These are phyloP conservation scores for Aspergillus incahuasiensis DNA, from an alignment of 495 filamentous ascomycete species.

Conservation along the genomic window DNA sequence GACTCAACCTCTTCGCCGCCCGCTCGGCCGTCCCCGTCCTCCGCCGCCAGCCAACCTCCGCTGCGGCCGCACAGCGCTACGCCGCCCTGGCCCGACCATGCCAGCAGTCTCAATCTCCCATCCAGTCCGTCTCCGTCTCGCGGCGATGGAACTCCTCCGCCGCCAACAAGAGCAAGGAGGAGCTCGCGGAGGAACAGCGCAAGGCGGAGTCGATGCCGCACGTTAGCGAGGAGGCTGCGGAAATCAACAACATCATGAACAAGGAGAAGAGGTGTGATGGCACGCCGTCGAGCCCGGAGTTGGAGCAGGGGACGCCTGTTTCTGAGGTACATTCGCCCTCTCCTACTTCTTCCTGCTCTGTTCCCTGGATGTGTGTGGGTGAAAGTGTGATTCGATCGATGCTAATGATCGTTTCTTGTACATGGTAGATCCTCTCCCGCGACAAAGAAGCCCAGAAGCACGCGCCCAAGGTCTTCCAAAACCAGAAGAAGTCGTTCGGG, in stretches of 20 bases:
- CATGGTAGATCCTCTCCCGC: slow-evolving; percentile 56
- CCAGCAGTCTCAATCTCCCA: not conserved
- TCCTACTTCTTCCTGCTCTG: not conserved
- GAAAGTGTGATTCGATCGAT: too few species aligned
- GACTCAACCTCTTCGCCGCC: slow-evolving; percentile 37
- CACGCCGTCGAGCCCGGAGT: slow-evolving; percentile 50
- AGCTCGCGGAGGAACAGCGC: slow-evolving; percentile 37
- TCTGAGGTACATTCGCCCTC: slow-evolving; percentile 49
- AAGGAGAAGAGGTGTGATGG: slow-evolving; percentile 39
- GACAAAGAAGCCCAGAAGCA: slow-evolving; percentile 59
- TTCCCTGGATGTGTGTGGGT: too few species aligned
- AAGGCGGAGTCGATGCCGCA: slow-evolving; percentile 53
- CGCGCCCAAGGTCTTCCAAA: slow-evolving; percentile 64
- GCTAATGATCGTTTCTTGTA: not conserved
- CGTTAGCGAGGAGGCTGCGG: slow-evolving; percentile 62
- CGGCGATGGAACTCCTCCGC: slow-evolving; percentile 41
- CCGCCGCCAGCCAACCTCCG: slow-evolving; percentile 28
- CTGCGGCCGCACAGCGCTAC: slow-evolving; percentile 22
- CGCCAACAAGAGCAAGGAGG: slow-evolving; percentile 39
- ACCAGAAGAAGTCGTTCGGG: slow-evolving; percentile 34
- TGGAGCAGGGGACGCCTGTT: slow-evolving; percentile 62
- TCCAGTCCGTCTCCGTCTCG: slow-evolving; percentile 17
- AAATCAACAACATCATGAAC: slow-evolving; percentile 48
- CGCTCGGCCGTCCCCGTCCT: slow-evolving; percentile 31
- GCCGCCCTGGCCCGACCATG: slow-evolving; percentile 16